Evolutionary conservation across 2,329 filamentous ascomycete species (phyloP).

Genomic region (Ascomycota sp.): DNA sequence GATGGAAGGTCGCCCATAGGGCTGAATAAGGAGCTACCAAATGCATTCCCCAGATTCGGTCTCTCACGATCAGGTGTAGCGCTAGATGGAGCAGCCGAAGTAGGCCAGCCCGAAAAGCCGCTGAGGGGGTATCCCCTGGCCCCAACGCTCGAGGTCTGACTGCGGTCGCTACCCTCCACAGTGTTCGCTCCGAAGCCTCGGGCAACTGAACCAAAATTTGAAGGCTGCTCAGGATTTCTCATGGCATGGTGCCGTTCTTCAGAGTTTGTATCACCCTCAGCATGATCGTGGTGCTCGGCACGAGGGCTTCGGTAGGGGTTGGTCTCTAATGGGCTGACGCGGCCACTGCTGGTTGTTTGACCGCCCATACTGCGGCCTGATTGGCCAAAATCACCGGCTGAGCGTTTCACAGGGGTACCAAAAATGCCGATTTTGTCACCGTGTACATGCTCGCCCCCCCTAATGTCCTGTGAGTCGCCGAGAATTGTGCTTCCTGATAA

Average conservation of each 20-base stretch:
- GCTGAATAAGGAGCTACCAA: slow-evolving; percentile 66
- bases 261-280: slow-evolving; percentile 32
- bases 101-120: slow-evolving; percentile 41
- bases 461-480: slow-evolving; percentile 54
- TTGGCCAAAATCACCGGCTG: slow-evolving; percentile 40
- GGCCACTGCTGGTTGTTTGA: slow-evolving; percentile 41
- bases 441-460: slow-evolving; percentile 12
- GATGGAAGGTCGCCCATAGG: slow-evolving; percentile 62
- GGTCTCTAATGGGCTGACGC: slow-evolving; percentile 79
- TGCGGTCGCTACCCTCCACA: slow-evolving; percentile 65
- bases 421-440: slow-evolving; percentile 19
- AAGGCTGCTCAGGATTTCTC: slow-evolving; percentile 15
- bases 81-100: slow-evolving; percentile 33
- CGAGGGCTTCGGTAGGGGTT: slow-evolving; percentile 91
- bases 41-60: slow-evolving; percentile 32
- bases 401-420: slow-evolving; percentile 34
- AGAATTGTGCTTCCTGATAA: slow-evolving; percentile 52
- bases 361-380: slow-evolving; percentile 35
- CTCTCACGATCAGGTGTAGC: slow-evolving; percentile 49
- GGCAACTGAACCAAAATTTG: slow-evolving; percentile 32
- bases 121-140: slow-evolving; percentile 52
- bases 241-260: slow-evolving; percentile 26
- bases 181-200: slow-evolving; percentile 28
- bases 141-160: slow-evolving; percentile 77
- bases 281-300: slow-evolving; percentile 49